Evolutionary conservation across 164 flowering plant species (phyloP).

Genomic region (Sextonia rubra): DNA sequence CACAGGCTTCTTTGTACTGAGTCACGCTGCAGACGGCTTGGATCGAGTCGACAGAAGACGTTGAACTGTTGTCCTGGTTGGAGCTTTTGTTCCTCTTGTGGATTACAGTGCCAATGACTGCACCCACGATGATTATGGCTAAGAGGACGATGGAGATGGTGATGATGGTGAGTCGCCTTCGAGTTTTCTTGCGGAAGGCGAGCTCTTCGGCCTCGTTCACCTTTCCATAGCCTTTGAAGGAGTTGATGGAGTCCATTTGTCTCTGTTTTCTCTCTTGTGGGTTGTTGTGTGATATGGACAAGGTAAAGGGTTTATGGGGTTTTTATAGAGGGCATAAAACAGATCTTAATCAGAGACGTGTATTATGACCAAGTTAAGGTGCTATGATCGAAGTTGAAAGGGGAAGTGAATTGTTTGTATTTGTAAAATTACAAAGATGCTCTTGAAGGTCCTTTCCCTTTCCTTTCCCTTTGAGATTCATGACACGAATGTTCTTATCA

Average conservation of each 20-base stretch:
- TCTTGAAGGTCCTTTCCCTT: no score
- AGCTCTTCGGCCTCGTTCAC: conserved; percentile 44
- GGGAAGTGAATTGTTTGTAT: no score
- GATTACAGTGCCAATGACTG: conserved; percentile 26
- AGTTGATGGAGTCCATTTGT: conserved; percentile 42
- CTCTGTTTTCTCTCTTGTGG: background rate
- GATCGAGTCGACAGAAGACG: conserved; percentile 19
- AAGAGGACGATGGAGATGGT: conserved; percentile 43
- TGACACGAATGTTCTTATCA: no score
- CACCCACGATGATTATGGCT: conserved; percentile 35
- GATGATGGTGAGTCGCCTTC: conserved; percentile 44
- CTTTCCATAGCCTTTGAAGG: conserved; percentile 70
- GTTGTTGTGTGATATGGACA: no score
- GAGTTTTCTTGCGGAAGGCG: conserved; percentile 32
- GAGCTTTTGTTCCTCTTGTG: conserved; percentile 17
- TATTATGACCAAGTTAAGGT: no score
- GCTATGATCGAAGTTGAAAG: no score
- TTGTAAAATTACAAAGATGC: no score
- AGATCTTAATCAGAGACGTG: no score
- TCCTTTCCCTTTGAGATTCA: no score
- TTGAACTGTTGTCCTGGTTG: conserved; percentile 1
- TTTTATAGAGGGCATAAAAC: no score
- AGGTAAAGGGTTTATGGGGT: no score
- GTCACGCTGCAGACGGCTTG: conserved; percentile 45
- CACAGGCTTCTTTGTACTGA: conserved; percentile 41